These are phyloP conservation scores for Lentinus tigrinus DNA, from an alignment of 768 basidiomycete species.

Conservation along the genomic window DNA sequence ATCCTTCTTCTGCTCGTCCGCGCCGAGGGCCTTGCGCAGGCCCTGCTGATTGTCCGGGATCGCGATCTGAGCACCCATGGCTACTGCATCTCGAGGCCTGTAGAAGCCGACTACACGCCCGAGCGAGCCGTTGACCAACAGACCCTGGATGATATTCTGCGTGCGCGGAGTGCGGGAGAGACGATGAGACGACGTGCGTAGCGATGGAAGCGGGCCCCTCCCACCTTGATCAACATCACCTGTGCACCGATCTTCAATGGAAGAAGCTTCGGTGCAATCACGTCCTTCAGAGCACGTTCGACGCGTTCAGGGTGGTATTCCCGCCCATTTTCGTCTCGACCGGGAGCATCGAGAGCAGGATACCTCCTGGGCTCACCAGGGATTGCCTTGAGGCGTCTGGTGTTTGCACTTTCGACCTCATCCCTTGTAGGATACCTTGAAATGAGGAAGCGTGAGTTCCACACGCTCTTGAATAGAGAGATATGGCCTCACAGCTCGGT, in stretches of 20 bases:
- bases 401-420: slow-evolving; percentile 76
- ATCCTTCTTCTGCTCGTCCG: not conserved
- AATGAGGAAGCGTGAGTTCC: not conserved
- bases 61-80: slow-evolving; percentile 34
- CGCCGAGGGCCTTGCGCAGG: not conserved
- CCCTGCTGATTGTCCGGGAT: slow-evolving; percentile 6
- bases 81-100: slow-evolving; percentile 37
- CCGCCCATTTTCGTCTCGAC: slow-evolving; percentile 43
- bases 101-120: slow-evolving; percentile 36
- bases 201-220: not conserved
- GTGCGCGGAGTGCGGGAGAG: not conserved
- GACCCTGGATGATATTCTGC: slow-evolving; percentile 68
- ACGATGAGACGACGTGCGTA: not conserved
- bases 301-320: slow-evolving; percentile 37
- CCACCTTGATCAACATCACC: slow-evolving; percentile 79
- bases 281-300: slow-evolving; percentile 50
- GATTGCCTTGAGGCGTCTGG: slow-evolving; percentile 45
- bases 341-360: slow-evolving; percentile 44
- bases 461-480: not conserved
- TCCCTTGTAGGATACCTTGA: slow-evolving; percentile 64
- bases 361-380: slow-evolving; percentile 40
- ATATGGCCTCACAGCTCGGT: slow-evolving; percentile 71
- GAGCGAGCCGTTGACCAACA: slow-evolving; percentile 69
- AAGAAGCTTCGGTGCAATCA: slow-evolving; percentile 51
- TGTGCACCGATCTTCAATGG: slow-evolving; percentile 68